Base-by-base conservation (phyloP, 805 yeast species). In the Saitoella complicata region DNA sequence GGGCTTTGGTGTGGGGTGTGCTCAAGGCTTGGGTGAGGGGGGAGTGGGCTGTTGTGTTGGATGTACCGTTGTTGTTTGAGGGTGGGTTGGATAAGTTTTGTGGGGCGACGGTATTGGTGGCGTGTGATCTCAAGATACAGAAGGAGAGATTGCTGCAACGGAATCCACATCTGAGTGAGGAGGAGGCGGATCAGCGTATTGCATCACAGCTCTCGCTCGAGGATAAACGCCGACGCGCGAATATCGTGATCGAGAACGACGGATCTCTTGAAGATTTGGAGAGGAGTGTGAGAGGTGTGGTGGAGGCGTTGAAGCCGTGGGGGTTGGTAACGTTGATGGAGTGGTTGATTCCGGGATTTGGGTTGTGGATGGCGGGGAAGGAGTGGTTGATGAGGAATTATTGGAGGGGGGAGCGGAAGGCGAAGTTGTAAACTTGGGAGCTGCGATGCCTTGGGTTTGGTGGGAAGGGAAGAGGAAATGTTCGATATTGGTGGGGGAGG, bases 1-100 rank as follows among this genome's bases (percentile, higher is more conserved):
- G 70, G 50, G 80, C 74, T 40, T 84, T 88, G 55, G 58, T 73
- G 6, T 73, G 72, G 52, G 63, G 84, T 1, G 35, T 79, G 1
- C 47, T 51, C 43, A 72, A 73, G 11, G 91, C 86, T 69, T 32
- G 84, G 9, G 21, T 47, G 29, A 49, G 58, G 7, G 75, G 84
- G 9, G 57, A 73, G 39, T 59, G 67, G 9, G 53, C 85, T 56
- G 86, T 85, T 3, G 63, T 91, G 0, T 61, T 91, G 41, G 99
- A 91, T 56, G 88, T 93, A 2, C 99, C 99, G 1, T 64, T 91
- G 36, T 64, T 91, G 12, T 91, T 83, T 60, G 98, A 91, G 59
- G 71, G 85, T 34, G 73, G 76, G 1, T 65, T 88, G 52, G 76
- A 84, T 55, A 53, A 58, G 40, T 62, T 79, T 29, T 88, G 97